These are phyloP conservation scores for Xylariaceae sp. DNA, from an alignment of 2,329 filamentous ascomycete genomes.

Conservation along the genomic window DNA sequence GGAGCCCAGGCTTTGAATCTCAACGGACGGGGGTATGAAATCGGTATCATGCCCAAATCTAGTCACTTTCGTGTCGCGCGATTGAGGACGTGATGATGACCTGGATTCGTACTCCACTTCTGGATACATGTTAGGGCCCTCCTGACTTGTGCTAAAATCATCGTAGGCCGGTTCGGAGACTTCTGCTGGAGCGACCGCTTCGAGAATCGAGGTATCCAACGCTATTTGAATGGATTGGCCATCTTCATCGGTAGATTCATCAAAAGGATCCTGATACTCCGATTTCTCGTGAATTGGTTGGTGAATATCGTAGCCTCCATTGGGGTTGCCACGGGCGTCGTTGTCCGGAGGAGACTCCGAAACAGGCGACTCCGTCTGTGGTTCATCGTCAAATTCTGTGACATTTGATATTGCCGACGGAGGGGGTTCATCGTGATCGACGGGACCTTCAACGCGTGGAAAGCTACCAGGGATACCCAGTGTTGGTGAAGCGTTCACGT, in stretches of 20 bases:
- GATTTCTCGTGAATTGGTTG: conserved; percentile 30
- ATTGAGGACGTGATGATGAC: conserved; percentile 36
- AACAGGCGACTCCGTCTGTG: conserved; percentile 53
- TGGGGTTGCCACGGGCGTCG: conserved; percentile 19
- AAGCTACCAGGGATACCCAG: conserved; percentile 63
- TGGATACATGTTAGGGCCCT: conserved; percentile 32
- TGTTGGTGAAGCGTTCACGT: conserved; percentile 54
- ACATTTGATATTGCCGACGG: conserved; percentile 55
- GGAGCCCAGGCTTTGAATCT: conserved; percentile 8
- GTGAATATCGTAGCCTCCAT: conserved; percentile 17
- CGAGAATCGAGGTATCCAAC: conserved; percentile 33
- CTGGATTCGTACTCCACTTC: conserved; percentile 38
- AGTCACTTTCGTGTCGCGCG: conserved; percentile 45
- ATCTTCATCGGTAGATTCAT: conserved; percentile 37
- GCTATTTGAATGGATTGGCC: conserved; percentile 39
- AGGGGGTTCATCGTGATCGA: conserved; percentile 45
- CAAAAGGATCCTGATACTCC: conserved; percentile 49
- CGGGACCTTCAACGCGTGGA: conserved; percentile 38
- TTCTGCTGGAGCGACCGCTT: conserved; percentile 23
- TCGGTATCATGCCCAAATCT: conserved; percentile 44
- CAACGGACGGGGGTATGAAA: conserved; percentile 25
- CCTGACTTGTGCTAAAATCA: conserved; percentile 19
- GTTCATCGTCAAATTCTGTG: conserved; percentile 69
- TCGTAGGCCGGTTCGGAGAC: conserved; percentile 28
- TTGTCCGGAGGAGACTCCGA: conserved; percentile 29